phyloP scores from a whole-genome alignment of 345 rosid genomes.

The Draba incana region DNA sequence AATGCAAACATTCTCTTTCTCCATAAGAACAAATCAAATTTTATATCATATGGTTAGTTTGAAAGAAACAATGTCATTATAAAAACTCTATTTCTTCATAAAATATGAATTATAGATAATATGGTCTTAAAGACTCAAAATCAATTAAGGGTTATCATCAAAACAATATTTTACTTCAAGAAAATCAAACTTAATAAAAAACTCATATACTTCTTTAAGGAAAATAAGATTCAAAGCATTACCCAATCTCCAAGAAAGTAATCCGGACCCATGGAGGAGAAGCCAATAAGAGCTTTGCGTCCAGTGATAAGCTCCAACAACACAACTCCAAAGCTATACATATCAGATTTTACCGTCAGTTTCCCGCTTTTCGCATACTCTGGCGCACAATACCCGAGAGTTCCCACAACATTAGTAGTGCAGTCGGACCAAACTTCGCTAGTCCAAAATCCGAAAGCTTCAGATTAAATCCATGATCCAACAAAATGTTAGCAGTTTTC shows the following conservation, averaged over 20 bases:
- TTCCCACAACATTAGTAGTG: slow-evolving; percentile 73
- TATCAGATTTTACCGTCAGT: slow-evolving; percentile 61
- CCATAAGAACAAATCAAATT: no score
- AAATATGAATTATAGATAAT: background rate
- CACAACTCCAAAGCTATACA: slow-evolving; percentile 74
- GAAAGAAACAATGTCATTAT: no score
- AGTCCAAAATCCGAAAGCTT: slow-evolving; percentile 82
- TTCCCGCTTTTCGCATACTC: slow-evolving; percentile 64
- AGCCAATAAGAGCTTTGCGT: slow-evolving; percentile 47
- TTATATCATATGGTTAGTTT: no score
- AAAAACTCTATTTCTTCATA: no score
- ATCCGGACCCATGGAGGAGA: slow-evolving; percentile 36
- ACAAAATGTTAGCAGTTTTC: slow-evolving; percentile 62
- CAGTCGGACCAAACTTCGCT: slow-evolving; percentile 69
- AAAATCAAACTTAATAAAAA: background rate
- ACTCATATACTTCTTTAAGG: no score
- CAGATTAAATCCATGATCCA: slow-evolving; percentile 52
- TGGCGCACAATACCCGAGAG: slow-evolving; percentile 78
- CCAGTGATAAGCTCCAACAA: slow-evolving; percentile 72
- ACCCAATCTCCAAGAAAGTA: slow-evolving; percentile 63
- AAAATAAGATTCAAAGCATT: slow-evolving; percentile 1
- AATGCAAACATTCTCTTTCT: no score
- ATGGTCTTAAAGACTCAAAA: background rate
- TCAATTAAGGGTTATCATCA: no score
- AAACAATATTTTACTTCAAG: no score